These are phyloP conservation scores for Millerozyma acaciae DNA, from an alignment of 805 yeast genomes.

Conservation along the genomic window DNA sequence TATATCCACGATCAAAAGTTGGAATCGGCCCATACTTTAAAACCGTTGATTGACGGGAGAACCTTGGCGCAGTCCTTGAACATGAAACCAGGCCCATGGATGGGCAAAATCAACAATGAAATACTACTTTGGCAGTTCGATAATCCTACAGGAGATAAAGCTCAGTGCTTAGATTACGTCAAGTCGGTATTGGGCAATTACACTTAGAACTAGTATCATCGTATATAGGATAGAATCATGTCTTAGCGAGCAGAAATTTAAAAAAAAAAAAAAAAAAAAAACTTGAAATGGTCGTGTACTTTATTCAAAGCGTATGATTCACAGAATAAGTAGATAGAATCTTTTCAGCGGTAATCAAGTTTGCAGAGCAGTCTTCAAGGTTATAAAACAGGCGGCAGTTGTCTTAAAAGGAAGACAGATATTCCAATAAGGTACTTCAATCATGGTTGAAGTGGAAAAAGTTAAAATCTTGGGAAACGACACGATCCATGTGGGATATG, in stretches of 20 bases:
- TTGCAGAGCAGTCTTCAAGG: no score
- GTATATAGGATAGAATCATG: no score
- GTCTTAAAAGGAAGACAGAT: no score
- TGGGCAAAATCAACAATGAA: slow-evolving; percentile 51
- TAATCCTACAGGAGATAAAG: slow-evolving; percentile 52
- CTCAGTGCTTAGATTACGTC: slow-evolving; percentile 51
- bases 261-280: no score
- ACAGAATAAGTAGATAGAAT: no score
- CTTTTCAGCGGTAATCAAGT: no score
- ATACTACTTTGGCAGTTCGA: slow-evolving; percentile 76
- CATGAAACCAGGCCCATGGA: slow-evolving; percentile 85
- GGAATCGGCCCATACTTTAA: slow-evolving; percentile 43
- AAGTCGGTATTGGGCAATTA: slow-evolving; percentile 17
- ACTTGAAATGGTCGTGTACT: no score
- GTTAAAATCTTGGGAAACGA: slow-evolving; percentile 80
- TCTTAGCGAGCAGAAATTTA: no score
- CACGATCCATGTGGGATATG: slow-evolving; percentile 85
- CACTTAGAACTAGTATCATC: no score
- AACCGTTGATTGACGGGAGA: slow-evolving; percentile 76
- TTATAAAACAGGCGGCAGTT: no score
- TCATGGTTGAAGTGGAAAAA: slow-evolving; percentile 36
- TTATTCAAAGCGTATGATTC: no score
- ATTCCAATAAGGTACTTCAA: no score
- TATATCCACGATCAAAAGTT: slow-evolving; percentile 33
- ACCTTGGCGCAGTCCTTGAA: slow-evolving; percentile 48